phyloP scores from a whole-genome alignment of 441 rosid species.

The Omphalea diandra region DNA sequence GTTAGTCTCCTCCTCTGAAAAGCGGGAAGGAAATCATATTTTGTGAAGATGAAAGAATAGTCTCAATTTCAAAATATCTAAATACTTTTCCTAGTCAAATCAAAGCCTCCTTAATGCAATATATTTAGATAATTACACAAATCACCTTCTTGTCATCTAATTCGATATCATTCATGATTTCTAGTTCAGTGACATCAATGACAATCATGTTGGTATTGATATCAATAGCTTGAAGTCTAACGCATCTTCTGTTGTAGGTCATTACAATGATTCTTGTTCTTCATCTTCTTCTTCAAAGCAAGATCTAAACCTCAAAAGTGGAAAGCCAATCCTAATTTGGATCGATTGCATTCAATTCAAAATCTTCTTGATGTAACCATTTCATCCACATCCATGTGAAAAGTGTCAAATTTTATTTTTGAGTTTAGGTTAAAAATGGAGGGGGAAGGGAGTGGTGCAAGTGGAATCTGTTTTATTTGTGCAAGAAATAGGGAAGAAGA shows the following conservation, averaged over 20 bases:
- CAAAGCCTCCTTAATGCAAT: conserved; percentile 62
- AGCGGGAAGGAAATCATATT: too few relatives aligned
- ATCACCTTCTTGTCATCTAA: conserved; percentile 68
- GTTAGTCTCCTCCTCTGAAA: too few relatives aligned
- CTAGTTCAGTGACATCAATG: conserved; percentile 65
- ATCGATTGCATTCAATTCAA: conserved; percentile 55
- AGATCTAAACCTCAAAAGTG: conserved; percentile 58
- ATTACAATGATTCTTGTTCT: conserved; percentile 34
- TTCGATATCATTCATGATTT: conserved; percentile 68
- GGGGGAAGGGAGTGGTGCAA: too few relatives aligned
- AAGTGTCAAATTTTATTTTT: too few relatives aligned
- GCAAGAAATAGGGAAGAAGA: too few relatives aligned
- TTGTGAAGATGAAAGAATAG: too few relatives aligned
- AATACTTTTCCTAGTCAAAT: conserved; percentile 61
- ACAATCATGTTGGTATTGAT: conserved; percentile 82
- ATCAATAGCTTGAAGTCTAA: conserved; percentile 60
- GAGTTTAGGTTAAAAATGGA: too few relatives aligned
- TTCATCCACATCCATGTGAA: conserved; percentile 51
- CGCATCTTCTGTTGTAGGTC: conserved; percentile 38
- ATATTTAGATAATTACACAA: conserved; percentile 50
- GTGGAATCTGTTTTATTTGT: too few relatives aligned
- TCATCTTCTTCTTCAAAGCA: conserved; percentile 27
- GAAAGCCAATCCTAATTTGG: conserved; percentile 62
- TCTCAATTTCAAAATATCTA: conserved; percentile 42
- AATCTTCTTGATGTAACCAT: conserved; percentile 50